Evolutionary conservation across 2,329 filamentous ascomycete species (phyloP), one percentile per base, ranked within the genome.

Genomic region (Acarospora socialis): DNA sequence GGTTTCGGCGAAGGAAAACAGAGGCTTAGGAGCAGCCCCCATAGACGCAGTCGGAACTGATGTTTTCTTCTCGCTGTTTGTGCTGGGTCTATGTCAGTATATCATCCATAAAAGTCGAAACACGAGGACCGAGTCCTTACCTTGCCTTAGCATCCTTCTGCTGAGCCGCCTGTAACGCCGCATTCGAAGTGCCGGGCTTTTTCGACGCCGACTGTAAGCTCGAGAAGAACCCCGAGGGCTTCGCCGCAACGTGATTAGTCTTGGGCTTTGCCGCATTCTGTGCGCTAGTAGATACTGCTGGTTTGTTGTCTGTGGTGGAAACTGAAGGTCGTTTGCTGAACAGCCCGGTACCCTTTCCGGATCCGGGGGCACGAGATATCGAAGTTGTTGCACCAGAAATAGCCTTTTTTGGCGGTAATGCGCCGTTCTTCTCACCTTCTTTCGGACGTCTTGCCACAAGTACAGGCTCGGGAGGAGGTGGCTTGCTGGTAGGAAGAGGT

Each of bases 141-240:
- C 42, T 47, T 29, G 50, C 32, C 31, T 55, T 57, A 18, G 39
- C 36, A 23, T 51, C 45, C 37, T 50, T 47, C 12, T 36, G 34
- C 18, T 43, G 40, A 2, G 58, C 57, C 0, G 60, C 58, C n/a
- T 56, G 58, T 40, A 59, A 50, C 33, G 61, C 61, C 7, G 61
- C 59, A 48, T 62, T 62, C 1, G 61, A 63, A 8, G 61, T 66
- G 17, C 62, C 62, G 7, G 61, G 62, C 37, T 57, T 57, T 37
- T 66, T 65, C 3, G 61, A 63, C 9, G 60, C 62, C 7, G 62
- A 65, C 39, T 53, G 51, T 35, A 66, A 43, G 35, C 54, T 58
- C 17, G 59, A 55, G 38, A 66, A 65, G 16, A 63, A 40, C 5
- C 34, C 35, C 13, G 39, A 36, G 9, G 44, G 34, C 26, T 46